phyloP scores from a whole-genome alignment of 805 yeast species.

The Saccharomyces kudriavzevii region DNA sequence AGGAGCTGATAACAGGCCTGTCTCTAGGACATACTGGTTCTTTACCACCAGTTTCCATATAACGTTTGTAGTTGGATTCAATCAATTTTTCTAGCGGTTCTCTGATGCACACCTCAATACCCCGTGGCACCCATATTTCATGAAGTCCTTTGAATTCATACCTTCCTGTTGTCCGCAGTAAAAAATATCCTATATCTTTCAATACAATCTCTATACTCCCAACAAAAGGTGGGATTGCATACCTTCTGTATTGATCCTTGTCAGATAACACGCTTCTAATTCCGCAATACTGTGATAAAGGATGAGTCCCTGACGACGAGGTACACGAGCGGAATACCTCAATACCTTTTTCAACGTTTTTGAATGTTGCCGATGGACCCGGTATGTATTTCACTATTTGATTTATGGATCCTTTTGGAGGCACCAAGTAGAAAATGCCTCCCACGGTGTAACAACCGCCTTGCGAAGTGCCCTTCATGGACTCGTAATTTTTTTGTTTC shows the following conservation, averaged over 20 bases:
- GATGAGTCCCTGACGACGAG: conserved; percentile 19
- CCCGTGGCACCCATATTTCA: conserved; percentile 49
- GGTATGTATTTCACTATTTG: conserved; percentile 41
- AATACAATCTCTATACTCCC: conserved; percentile 61
- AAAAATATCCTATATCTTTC: conserved; percentile 55
- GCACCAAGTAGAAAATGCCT: conserved; percentile 50
- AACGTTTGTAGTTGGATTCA: conserved; percentile 25
- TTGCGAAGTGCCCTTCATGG: conserved; percentile 33
- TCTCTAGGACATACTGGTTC: conserved; percentile 17
- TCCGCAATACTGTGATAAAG: conserved; percentile 28
- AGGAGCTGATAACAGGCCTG: conserved; percentile 22
- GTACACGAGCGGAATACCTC: conserved; percentile 17
- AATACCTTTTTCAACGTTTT: conserved; percentile 30
- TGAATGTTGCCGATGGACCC: conserved; percentile 32
- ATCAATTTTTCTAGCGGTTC: conserved; percentile 37
- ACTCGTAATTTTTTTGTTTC: conserved; percentile 24
- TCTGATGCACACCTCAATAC: conserved; percentile 46
- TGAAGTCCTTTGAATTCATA: conserved; percentile 31
- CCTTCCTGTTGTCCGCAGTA: conserved; percentile 52
- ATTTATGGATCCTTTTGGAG: conserved; percentile 44
- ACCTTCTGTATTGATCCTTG: conserved; percentile 32
- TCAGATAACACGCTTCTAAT: conserved; percentile 8
- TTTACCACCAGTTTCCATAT: conserved; percentile 30
- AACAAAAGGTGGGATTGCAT: conserved; percentile 59
- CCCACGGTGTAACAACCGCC: conserved; percentile 46